A percentile compares a stretch with the other conserved stretches of the same genome.
Conservation (phyloP, 169 alveolate genomes). For the Miamiensis avidus region DNA sequence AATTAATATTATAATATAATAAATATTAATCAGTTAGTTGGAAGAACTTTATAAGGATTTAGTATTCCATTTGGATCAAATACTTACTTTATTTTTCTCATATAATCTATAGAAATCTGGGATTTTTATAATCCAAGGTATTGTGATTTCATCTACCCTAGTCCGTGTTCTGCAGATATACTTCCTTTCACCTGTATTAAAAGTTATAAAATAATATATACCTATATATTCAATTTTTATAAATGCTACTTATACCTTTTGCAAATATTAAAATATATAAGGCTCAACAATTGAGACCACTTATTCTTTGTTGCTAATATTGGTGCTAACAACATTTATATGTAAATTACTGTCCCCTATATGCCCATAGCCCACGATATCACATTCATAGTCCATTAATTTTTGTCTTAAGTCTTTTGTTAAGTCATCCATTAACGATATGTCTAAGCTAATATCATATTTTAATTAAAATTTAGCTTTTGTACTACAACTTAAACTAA, state of each 20-base stretch:
- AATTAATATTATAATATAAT: no score
- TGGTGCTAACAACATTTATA: slow-evolving; percentile 49
- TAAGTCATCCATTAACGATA: slow-evolving; percentile 13
- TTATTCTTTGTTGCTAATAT: background rate
- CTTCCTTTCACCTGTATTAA: slow-evolving; percentile 58
- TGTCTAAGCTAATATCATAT: slow-evolving; percentile 23
- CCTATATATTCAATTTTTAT: no score
- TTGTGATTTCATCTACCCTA: slow-evolving; percentile 61
- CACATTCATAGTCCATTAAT: background rate
- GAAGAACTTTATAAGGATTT: slow-evolving; percentile 75
- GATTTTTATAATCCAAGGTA: slow-evolving; percentile 46
- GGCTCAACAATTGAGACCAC: slow-evolving; percentile 37
- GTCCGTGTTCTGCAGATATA: slow-evolving; percentile 86
- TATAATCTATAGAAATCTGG: slow-evolving; percentile 42
- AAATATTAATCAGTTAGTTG: no score
- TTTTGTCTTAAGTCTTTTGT: slow-evolving; percentile 6
- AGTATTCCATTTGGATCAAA: slow-evolving; percentile 89
- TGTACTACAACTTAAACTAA: slow-evolving; percentile 38
- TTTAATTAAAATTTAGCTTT: slow-evolving; percentile 54
- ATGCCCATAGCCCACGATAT: slow-evolving; percentile 75
- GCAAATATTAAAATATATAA: slow-evolving; percentile 59
- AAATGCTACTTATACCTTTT: background rate
- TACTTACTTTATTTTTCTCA: slow-evolving; percentile 58
- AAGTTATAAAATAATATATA: no score
- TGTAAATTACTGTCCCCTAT: slow-evolving; percentile 89